A percentile compares a stretch with the other conserved stretches of the same genome.
These are phyloP conservation scores for Xylaria sp. DNA, from an alignment of 2,329 filamentous ascomycete genomes.

Conservation along the genomic window DNA sequence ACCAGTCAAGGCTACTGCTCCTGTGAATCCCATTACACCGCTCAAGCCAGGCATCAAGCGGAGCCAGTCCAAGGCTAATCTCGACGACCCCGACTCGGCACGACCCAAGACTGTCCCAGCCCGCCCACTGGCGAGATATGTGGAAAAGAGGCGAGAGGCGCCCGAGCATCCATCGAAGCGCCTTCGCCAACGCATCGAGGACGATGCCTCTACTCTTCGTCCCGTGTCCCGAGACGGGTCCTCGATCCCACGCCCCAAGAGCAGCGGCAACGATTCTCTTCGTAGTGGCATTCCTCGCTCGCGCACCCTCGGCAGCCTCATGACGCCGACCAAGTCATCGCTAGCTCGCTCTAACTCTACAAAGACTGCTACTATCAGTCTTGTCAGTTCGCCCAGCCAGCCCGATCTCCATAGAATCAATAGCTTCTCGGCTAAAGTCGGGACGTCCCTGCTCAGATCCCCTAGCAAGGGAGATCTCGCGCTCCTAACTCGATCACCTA, in stretches of 20 bases:
- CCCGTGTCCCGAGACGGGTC: conserved; percentile 62
- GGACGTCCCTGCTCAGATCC: conserved; percentile 51
- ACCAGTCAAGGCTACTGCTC: conserved; percentile 60
- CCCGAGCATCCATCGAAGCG: conserved; percentile 72
- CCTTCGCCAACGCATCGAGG: conserved; percentile 71
- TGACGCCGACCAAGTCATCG: conserved; percentile 84
- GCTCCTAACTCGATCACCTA: conserved; percentile 52
- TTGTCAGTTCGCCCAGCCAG: conserved; percentile 67
- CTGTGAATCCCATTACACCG: conserved; percentile 63
- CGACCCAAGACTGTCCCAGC: conserved; percentile 48
- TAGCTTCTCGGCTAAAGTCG: conserved; percentile 62
- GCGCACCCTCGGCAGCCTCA: conserved; percentile 66
- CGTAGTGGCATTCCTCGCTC: conserved; percentile 54
- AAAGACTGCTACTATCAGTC: conserved; percentile 64
- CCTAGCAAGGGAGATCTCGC: conserved; percentile 55
- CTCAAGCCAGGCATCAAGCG: conserved; percentile 55
- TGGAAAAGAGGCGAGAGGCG: conserved; percentile 44
- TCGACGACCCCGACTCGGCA: conserved; percentile 68
- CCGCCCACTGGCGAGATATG: conserved; percentile 42
- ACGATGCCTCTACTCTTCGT: conserved; percentile 75
- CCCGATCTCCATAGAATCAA: conserved; percentile 53
- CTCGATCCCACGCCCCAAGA: conserved; percentile 62
- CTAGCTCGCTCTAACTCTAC: conserved; percentile 69
- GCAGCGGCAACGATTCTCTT: conserved; percentile 54
- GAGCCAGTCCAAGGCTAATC: conserved; percentile 67